Base-by-base conservation (phyloP, 116 monocot genomes). In the Trichopus zeylanicus region DNA sequence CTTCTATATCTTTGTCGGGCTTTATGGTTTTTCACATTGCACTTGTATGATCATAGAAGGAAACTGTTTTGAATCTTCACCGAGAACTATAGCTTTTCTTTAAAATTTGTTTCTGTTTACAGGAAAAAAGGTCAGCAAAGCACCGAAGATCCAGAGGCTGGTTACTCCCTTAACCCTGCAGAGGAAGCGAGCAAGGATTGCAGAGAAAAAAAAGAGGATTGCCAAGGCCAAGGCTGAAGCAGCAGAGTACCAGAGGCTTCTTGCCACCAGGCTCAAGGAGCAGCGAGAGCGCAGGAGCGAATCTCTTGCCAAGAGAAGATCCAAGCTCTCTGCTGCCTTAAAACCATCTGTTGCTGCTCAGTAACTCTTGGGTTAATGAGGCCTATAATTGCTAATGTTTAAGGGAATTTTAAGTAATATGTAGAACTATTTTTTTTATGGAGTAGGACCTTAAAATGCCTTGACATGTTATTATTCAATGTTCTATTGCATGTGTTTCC, bases 231-330 rank as follows among this genome's bases (percentile, higher is more conserved):
- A 84, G 70, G 33, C 80, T 7, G 88, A 89, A 32, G 88, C 88
- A 0, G 88, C 78, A 0, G 88, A 89, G 60, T 89, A 89, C 78
- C 88, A 89, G 77, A 89, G 84, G 78, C 84, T 84, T 31, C 80
- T 89, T 57, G 83, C 88, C n/a, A 33, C 80, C 10, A 72, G 88
- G 75, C 77, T 89, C 55, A 84, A 89, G 84, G 88, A 89, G 64
- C 84, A 89, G 73, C 73, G 89, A 28, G 89, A 89, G 1, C 69
- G 73, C 29, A 63, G 89, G 59, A 89, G 89, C 29, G 84, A 80
- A 74, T 84, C 84, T 66, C 61, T 89, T 51, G 88, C 88, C 26
- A 84, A 84, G 72, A 80, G 75, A 51, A 77, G 84, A 27, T 87
- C 88, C 32, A 72, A 70, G 55, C 79, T 87, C 13, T 87, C 87